Base-by-base conservation (phyloP, 768 basidiomycete genomes). In the Cystofilobasidium ferigula region DNA sequence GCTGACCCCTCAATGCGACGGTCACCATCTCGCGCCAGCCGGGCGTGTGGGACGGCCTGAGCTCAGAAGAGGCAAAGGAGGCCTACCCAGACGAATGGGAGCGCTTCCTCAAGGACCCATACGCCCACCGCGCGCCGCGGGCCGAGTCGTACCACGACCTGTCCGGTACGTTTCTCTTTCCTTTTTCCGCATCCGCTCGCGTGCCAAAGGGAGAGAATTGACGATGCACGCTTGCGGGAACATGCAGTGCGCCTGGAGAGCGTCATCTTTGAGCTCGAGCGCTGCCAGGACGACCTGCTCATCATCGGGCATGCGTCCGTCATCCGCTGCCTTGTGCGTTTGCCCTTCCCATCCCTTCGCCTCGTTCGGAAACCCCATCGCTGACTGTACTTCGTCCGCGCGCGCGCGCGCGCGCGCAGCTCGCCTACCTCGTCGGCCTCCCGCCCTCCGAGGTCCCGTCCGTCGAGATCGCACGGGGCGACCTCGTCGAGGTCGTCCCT, bases 81-180 rank as follows among this genome's bases (percentile, higher is more conserved):
- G 85, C 84, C 71, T 98, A 93, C 75, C 89, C 94, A 0, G 87
- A 86, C 62, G 95, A 99, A 74, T 98, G 89, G 89, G 87, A 87
- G 69, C 81, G 90, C 30, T 93, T 94, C 78, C 79, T 87, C 54
- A 86, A 85, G 71, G 94, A 99, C 73, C 94, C 94, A 1, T 98
- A 98, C 51, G 65, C 69, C 20, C 73, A 71, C 56, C 71, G 73
- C 28, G 74, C 73, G 43, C 73, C 74, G 10, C 60, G 74, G 34
- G 93, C 93, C 8, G 95, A 99, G 77, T 94, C 90, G 72, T 99
- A 99, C 74, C 95, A 99, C 75, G 95, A 99, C 85, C 65, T 76
- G 57, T 75, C 74, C 64, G 76, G 76, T 76, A 40, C 67, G 73
- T 70, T 35, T 14, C 24, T 34, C 24, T 35, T 56, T 24, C 45